These are phyloP conservation scores for Aspergillus phoenicis DNA, from an alignment of 2,329 filamentous ascomycete species.

Conservation along the genomic window DNA sequence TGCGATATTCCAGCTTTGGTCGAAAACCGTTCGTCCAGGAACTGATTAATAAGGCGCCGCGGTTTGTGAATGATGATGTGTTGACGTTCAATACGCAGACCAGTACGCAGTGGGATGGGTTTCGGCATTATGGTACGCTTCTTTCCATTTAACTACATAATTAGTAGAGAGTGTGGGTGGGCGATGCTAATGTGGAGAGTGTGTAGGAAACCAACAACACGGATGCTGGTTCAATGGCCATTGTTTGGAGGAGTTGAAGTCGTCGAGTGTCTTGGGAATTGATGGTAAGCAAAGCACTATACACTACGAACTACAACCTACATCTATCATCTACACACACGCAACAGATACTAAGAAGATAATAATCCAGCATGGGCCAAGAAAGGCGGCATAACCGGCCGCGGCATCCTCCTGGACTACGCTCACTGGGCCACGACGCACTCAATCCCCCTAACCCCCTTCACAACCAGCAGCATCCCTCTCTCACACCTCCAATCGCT, in stretches of 20 bases:
- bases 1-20: conserved; percentile 57
- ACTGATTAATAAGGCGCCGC: conserved; percentile 55
- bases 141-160: too few relatives aligned
- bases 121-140: conserved; percentile 37
- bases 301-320: neutral
- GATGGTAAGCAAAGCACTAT: conserved; percentile 29
- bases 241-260: conserved; percentile 43
- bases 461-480: conserved; percentile 49
- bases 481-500: conserved; percentile 48
- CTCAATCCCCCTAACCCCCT: conserved; percentile 41
- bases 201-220: conserved; percentile 45
- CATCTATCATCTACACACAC: neutral
- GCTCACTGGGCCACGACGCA: conserved; percentile 49
- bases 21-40: conserved; percentile 59
- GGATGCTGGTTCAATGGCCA: conserved; percentile 48
- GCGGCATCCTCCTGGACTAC: conserved; percentile 54
- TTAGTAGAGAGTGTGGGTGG: too few relatives aligned
- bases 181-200: neutral
- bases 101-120: conserved; percentile 56
- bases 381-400: conserved; percentile 45
- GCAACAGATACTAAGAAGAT: neutral
- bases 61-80: conserved; percentile 62
- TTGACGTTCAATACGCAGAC: conserved; percentile 63
- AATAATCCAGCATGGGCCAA: conserved; percentile 36
- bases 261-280: conserved; percentile 44